phyloP scores from a whole-genome alignment of 306 rosid species.

The Glycine tomentella region DNA sequence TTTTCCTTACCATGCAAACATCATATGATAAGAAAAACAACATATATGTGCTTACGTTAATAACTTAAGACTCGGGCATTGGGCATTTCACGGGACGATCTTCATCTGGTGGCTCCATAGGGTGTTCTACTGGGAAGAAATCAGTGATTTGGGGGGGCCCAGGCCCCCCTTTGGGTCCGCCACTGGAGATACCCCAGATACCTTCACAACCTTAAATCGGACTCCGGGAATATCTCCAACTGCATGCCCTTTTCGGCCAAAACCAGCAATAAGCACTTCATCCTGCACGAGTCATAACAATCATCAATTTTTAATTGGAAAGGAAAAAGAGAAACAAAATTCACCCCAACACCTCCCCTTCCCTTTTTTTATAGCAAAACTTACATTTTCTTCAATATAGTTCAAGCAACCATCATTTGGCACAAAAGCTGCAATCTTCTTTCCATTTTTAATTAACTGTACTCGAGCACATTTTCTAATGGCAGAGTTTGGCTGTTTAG shows the following conservation, averaged over 20 bases:
- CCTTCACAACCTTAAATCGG: constrained; percentile 79
- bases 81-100: too few species aligned
- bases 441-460: constrained; percentile 79
- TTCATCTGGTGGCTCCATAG: too few species aligned
- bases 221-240: constrained; percentile 92
- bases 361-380: constrained; percentile 25
- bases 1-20: too few species aligned
- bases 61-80: too few species aligned
- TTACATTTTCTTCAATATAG: constrained; percentile 77
- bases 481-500: constrained; percentile 91
- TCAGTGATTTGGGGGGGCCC: too few species aligned
- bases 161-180: too few species aligned
- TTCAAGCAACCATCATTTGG: constrained; percentile 87
- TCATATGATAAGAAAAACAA: too few species aligned
- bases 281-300: constrained; percentile 54
- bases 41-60: too few species aligned
- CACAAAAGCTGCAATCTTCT: constrained; percentile 86
- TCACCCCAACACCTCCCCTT: not conserved
- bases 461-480: constrained; percentile 87
- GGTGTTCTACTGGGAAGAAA: too few species aligned
- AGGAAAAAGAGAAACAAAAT: constrained; percentile 2
- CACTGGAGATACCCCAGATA: constrained; percentile 75
- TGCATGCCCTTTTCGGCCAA: constrained; percentile 83
- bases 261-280: constrained; percentile 85
- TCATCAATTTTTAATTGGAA: not conserved